These are phyloP conservation scores for Termitomyces eurrhizus DNA, from an alignment of 768 basidiomycete species.

Conservation along the genomic window DNA sequence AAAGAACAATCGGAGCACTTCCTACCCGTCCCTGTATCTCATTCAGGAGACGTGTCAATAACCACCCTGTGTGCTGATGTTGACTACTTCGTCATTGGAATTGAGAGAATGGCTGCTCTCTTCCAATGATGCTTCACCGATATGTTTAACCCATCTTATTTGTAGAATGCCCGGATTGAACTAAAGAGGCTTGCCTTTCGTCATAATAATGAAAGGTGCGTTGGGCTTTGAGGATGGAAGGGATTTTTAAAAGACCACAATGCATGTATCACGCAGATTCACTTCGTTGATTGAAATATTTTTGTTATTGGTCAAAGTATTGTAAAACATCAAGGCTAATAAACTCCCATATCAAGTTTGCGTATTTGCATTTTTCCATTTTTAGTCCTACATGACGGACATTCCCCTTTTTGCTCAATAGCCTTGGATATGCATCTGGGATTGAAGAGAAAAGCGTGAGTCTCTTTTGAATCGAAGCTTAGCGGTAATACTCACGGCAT, in stretches of 20 bases:
- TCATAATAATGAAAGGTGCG: too few relatives aligned
- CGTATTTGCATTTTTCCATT: background rate
- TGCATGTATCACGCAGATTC: background rate
- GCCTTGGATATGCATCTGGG: conserved; percentile 7
- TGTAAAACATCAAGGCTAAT: background rate
- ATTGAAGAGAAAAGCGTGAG: background rate
- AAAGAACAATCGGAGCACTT: conserved; percentile 39
- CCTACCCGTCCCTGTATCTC: conserved; percentile 55
- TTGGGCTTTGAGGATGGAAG: too few relatives aligned
- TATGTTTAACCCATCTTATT: background rate
- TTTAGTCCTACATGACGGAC: conserved; percentile 7
- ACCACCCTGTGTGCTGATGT: conserved; percentile 22
- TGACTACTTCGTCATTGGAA: conserved; percentile 15
- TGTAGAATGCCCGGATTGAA: background rate
- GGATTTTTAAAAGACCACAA: background rate
- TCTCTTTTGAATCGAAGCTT: background rate
- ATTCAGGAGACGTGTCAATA: conserved; percentile 24
- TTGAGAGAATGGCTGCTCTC: conserved; percentile 1
- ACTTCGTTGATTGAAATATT: background rate
- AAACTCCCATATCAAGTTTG: conserved; percentile 7
- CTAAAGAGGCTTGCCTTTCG: too few relatives aligned
- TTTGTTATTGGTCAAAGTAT: background rate
- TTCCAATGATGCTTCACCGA: background rate
- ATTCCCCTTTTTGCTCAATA: conserved; percentile 3
- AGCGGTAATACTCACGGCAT: conserved; percentile 1